Conservation (phyloP, 2,329 filamentous ascomycete genomes). For the Cladophialophora bantiana region DNA sequence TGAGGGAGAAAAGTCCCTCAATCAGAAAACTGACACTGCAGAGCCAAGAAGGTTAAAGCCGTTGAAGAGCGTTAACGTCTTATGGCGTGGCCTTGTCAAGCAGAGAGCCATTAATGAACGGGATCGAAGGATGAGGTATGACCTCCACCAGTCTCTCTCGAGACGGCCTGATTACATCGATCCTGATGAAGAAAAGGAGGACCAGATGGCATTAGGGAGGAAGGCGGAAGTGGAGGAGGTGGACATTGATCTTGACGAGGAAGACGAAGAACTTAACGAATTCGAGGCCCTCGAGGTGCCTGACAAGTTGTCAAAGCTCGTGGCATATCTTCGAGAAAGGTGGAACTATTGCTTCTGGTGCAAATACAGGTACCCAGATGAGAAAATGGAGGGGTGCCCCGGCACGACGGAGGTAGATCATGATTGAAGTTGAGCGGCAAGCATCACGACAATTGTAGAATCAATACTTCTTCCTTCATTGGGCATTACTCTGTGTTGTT, state of each 20-base stretch:
- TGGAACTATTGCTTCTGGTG: constrained; percentile 96
- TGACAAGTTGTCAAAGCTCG: constrained; percentile 71
- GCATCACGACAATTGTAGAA: constrained; percentile 2
- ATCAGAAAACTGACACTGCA: neutral
- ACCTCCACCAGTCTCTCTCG: constrained; percentile 70
- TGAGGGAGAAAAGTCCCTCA: constrained; percentile 35
- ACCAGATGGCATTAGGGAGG: constrained; percentile 68
- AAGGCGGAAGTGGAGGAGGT: constrained; percentile 55
- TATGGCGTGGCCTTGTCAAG: constrained; percentile 79
- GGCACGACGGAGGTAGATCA: constrained; percentile 85
- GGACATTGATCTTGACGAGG: constrained; percentile 74
- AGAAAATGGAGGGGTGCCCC: constrained; percentile 87
- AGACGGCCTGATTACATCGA: constrained; percentile 72
- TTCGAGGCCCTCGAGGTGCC: constrained; percentile 73
- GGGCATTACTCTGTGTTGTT: neutral
- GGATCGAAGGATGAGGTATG: constrained; percentile 69
- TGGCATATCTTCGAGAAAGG: constrained; percentile 72
- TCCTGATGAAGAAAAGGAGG: constrained; percentile 73
- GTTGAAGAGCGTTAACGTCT: constrained; percentile 73
- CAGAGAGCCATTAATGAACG: constrained; percentile 73
- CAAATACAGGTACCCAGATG: constrained; percentile 75
- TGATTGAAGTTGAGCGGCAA: constrained; percentile 54
- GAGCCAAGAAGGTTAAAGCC: constrained; percentile 53
- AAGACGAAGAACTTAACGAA: constrained; percentile 79
- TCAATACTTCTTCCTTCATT: neutral